Base-by-base conservation (phyloP, 768 basidiomycete genomes). In the Boletus edulis region DNA sequence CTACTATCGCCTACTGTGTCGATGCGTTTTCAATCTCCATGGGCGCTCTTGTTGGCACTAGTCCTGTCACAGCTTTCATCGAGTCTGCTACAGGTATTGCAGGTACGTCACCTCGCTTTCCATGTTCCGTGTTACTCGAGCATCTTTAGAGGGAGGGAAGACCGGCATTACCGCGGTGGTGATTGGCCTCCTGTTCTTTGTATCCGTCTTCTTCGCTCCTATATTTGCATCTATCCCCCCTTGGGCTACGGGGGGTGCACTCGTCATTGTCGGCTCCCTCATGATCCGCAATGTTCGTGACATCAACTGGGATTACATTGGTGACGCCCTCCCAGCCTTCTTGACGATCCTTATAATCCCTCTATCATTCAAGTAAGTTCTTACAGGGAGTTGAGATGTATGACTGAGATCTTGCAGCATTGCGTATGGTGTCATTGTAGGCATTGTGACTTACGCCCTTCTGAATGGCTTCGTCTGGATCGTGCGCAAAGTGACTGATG, bases 261-360 rank as follows among this genome's bases (percentile, higher is more conserved):
- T 94, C 35, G 82, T 90, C 41, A 86, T 94, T 51, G 91, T 91
- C 12, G 91, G 91, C n/a, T 87, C 86, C 15, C 76, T 92, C 62
- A 94, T 94, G 91, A 89, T 91, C 70, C 81, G 87, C 66, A 92
- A 91, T 62, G 88, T 90, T 20, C 79, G 83, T 32, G 91, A 91
- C 44, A 87, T 94, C 70, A 94, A 94, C 71, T 94, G 91, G 91
- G 79, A 86, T 64, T 94, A 92, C 66, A 78, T 89, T 20, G 91
- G 91, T 9, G 91, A 94, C 64, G 81, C 87, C n/a, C 82, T 94
- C 0, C 91, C 91, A 13, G 90, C 91, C 0, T 93, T 94, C 78
- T 71, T 94, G 46, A 89, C 87, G 0, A 74, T 94, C 54, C 77
- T 94, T 47, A 79, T 89, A 50, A 93, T 93, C 55, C 89, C 89